Conservation (phyloP, 2,329 filamentous ascomycete genomes). For the Penicillium sp. region DNA sequence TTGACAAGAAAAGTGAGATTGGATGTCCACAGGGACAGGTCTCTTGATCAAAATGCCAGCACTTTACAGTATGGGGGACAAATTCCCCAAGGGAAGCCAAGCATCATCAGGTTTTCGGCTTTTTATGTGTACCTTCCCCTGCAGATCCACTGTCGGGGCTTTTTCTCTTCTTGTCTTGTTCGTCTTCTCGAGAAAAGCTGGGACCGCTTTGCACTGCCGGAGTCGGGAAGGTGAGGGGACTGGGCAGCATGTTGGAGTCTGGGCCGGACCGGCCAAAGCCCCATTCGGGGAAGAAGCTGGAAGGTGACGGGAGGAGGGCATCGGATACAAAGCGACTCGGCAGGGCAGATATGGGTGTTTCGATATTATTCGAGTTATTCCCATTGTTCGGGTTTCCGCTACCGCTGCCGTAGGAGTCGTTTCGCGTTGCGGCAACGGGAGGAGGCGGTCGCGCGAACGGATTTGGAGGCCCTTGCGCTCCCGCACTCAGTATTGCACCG, state of each 20-base stretch:
- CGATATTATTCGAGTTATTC: slow-evolving; percentile 39
- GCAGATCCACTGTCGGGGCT: slow-evolving; percentile 40
- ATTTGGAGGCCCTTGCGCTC: slow-evolving; percentile 88
- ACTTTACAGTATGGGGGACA: not conserved
- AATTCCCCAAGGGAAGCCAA: not conserved
- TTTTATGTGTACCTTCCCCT: slow-evolving; percentile 38
- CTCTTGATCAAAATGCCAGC: slow-evolving; percentile 4
- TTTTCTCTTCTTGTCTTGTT: slow-evolving; percentile 48
- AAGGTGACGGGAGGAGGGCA: slow-evolving; percentile 85
- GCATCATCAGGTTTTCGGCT: slow-evolving; percentile 37
- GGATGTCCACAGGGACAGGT: slow-evolving; percentile 14
- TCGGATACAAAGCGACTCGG: slow-evolving; percentile 88
- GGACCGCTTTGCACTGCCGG: slow-evolving; percentile 54
- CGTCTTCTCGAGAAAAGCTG: slow-evolving; percentile 44
- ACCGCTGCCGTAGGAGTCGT: slow-evolving; percentile 44
- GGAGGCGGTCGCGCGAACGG: slow-evolving; percentile 88
- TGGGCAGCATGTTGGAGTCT: slow-evolving; percentile 84
- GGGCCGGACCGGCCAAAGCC: slow-evolving; percentile 62
- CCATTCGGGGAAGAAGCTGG: slow-evolving; percentile 91
- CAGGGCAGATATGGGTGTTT: slow-evolving; percentile 90
- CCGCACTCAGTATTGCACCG: slow-evolving; percentile 80
- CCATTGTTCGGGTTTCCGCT: slow-evolving; percentile 12
- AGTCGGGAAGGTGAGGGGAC: slow-evolving; percentile 88
- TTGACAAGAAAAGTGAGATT: slow-evolving; percentile 9
- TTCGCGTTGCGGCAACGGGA: slow-evolving; percentile 50